Conservation (phyloP, 2,329 filamentous ascomycete species). For the Pyricularia grisea region DNA sequence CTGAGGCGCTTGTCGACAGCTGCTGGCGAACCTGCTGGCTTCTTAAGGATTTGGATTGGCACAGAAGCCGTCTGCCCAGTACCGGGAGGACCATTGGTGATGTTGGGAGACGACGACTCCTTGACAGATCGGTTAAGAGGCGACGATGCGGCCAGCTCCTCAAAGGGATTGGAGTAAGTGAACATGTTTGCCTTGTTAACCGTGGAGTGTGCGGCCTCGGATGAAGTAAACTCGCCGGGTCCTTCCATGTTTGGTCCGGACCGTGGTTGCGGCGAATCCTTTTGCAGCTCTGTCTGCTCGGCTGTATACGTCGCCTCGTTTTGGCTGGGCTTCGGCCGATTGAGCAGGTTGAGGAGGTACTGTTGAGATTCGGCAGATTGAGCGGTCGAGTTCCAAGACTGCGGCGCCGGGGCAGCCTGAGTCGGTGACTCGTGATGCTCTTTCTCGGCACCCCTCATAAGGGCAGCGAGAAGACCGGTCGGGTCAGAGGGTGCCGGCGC, state of each 20-base stretch:
- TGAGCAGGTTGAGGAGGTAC: conserved; percentile 77
- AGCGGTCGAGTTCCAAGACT: conserved; percentile 35
- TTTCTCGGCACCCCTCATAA: conserved; percentile 49
- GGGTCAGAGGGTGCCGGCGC: conserved; percentile 47
- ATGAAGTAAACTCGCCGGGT: conserved; percentile 8
- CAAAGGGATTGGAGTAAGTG: conserved; percentile 28
- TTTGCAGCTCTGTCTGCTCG: not conserved
- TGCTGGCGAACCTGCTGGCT: conserved; percentile 30
- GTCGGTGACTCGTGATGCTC: conserved; percentile 13
- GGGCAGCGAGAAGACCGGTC: conserved; percentile 46
- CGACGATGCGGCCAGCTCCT: conserved; percentile 30
- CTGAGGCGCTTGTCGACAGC: conserved; percentile 29
- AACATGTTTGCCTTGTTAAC: conserved; percentile 19
- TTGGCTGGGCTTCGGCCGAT: conserved; percentile 62
- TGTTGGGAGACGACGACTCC: conserved; percentile 22
- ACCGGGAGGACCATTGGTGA: conserved; percentile 12
- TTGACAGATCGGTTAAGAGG: conserved; percentile 32
- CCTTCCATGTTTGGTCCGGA: not conserved
- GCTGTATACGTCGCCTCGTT: conserved; percentile 34
- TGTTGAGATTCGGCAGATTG: conserved; percentile 67
- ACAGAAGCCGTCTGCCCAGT: conserved; percentile 20
- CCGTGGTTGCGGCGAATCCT: conserved; percentile 29
- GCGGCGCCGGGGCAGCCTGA: conserved; percentile 15
- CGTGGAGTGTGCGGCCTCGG: conserved; percentile 11
- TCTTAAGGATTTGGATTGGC: conserved; percentile 41